Percentiles rank a stretch among this genome's conserved stretches.
Conservation (phyloP, 1,284 basidiomycete genomes). For the Cryptococcus maquisensis region DNA sequence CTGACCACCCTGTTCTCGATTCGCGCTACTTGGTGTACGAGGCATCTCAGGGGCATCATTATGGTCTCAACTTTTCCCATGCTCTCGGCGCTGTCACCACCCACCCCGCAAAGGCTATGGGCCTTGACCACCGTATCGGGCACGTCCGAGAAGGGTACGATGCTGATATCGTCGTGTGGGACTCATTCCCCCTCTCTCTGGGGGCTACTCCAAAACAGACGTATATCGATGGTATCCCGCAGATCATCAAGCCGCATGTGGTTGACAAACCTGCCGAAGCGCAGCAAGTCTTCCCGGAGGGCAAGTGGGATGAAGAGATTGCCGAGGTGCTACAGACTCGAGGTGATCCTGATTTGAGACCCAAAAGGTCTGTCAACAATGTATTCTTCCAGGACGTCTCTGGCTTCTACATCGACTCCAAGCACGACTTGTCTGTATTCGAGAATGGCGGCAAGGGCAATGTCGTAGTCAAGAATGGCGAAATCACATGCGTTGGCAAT, state of each 20-base stretch:
- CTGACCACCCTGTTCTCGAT: slow-evolving; percentile 68
- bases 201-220: slow-evolving; percentile 56
- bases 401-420: slow-evolving; percentile 23
- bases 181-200: slow-evolving; percentile 73
- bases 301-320: slow-evolving; percentile 41
- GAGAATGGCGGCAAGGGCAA: slow-evolving; percentile 13
- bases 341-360: slow-evolving; percentile 44
- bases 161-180: slow-evolving; percentile 76
- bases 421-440: slow-evolving; percentile 1
- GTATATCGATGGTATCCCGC: slow-evolving; percentile 59
- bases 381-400: slow-evolving; percentile 47
- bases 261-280: slow-evolving; percentile 39
- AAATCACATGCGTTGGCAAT: slow-evolving; percentile 45
- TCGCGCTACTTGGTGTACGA: slow-evolving; percentile 75
- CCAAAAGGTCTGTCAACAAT: slow-evolving; percentile 29
- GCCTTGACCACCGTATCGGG: slow-evolving; percentile 76
- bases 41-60: slow-evolving; percentile 82
- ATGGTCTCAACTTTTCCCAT: slow-evolving; percentile 47
- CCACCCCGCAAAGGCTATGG: slow-evolving; percentile 69
- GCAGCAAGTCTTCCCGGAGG: slow-evolving; percentile 35
- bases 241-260: slow-evolving; percentile 43
- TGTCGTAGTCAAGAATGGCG: slow-evolving; percentile 46
- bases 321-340: slow-evolving; percentile 35
- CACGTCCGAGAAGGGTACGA: slow-evolving; percentile 60
- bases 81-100: slow-evolving; percentile 64